These are phyloP conservation scores for Exophiala oligosperma DNA, from an alignment of 2,329 filamentous ascomycete species.

Conservation along the genomic window DNA sequence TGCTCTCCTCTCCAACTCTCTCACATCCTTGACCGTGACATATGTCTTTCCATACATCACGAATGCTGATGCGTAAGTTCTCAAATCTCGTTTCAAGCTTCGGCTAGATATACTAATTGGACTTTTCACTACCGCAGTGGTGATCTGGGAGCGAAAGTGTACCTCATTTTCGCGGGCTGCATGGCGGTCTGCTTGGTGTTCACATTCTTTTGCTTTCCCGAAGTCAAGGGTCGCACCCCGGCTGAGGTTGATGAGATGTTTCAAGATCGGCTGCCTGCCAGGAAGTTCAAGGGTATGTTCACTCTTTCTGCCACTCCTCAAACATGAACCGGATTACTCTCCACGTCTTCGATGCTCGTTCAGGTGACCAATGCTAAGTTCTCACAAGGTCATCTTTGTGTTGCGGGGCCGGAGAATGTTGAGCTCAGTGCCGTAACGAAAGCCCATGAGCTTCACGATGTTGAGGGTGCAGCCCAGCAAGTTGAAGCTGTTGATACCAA, in stretches of 20 bases:
- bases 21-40: neutral
- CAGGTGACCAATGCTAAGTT: too few species aligned
- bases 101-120: too few species aligned
- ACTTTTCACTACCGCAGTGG: neutral
- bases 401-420: too few species aligned
- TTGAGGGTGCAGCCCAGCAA: too few species aligned
- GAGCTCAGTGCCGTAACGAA: too few species aligned
- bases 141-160: slow-evolving; percentile 1
- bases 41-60: slow-evolving; percentile 11
- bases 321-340: too few species aligned
- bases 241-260: slow-evolving; percentile 60
- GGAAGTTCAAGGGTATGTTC: neutral
- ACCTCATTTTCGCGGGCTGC: slow-evolving; percentile 1
- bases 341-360: too few species aligned
- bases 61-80: neutral
- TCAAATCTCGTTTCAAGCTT: neutral
- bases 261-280: neutral
- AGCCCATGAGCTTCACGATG: too few species aligned
- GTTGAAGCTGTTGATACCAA: too few species aligned
- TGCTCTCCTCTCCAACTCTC: neutral
- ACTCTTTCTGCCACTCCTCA: too few species aligned
- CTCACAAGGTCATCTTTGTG: too few species aligned
- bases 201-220: slow-evolving; percentile 64
- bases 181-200: slow-evolving; percentile 48
- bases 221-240: slow-evolving; percentile 71